Percentiles rank a stretch among this genome's conserved stretches.
phyloP scores from a whole-genome alignment of 257 asterid genomes.

The Solanum pinnatisectum region DNA sequence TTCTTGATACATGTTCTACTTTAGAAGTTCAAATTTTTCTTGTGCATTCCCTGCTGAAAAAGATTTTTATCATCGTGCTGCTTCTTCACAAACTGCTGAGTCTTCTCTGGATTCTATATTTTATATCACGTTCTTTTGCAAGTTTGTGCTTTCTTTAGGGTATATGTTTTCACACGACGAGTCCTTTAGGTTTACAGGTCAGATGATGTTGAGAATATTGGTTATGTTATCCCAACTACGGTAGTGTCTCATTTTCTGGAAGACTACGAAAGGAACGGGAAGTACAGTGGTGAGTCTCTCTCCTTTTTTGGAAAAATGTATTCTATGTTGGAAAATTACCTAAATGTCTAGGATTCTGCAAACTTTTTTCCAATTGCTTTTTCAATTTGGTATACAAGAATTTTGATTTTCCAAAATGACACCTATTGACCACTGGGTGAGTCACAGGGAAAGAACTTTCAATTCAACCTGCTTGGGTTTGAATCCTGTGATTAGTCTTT shows the following conservation, averaged over 20 bases:
- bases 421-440: neutral
- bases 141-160: conserved; percentile 1
- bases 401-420: neutral
- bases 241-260: conserved; percentile 98
- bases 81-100: neutral
- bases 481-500: neutral
- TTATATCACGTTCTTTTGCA: neutral
- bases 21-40: neutral
- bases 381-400: neutral
- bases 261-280: conserved; percentile 84
- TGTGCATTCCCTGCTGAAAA: neutral
- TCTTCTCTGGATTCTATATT: neutral
- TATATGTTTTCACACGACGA: conserved; percentile 30
- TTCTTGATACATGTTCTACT: neutral
- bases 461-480: neutral
- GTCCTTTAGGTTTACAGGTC: conserved; percentile 91
- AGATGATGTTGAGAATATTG: conserved; percentile 90
- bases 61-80: neutral
- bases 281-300: conserved; percentile 66
- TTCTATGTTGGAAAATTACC: neutral
- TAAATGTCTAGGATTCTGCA: neutral
- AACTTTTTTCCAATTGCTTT: neutral
- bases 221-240: conserved; percentile 87
- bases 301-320: neutral
- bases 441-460: neutral